Evolutionary conservation across 768 basidiomycete species (phyloP).

Genomic region (Kwoniella pini): DNA sequence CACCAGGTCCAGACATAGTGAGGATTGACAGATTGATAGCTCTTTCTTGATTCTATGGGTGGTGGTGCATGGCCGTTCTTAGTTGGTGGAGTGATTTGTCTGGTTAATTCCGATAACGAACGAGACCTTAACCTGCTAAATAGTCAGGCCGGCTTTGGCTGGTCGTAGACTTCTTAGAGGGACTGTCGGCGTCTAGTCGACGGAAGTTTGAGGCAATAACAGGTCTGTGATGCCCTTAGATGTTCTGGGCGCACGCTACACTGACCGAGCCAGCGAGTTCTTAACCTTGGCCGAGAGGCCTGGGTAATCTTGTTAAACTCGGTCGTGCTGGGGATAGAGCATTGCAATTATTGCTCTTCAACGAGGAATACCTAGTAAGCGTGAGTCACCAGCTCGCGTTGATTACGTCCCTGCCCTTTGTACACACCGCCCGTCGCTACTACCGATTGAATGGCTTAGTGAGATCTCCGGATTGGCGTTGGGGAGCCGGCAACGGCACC

Average conservation of each 20-base stretch:
- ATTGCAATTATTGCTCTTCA: conserved; percentile 91
- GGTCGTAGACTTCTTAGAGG: conserved; percentile 80
- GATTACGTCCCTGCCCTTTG: conserved; percentile 89
- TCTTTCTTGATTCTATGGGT: conserved; percentile 82
- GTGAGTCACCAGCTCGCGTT: conserved; percentile 84
- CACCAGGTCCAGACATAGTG: conserved; percentile 76
- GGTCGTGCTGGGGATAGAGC: conserved; percentile 83
- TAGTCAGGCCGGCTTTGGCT: conserved; percentile 75
- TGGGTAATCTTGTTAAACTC: conserved; percentile 77
- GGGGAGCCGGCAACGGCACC: conserved; percentile 62
- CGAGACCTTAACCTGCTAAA: conserved; percentile 92
- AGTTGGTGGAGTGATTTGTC: conserved; percentile 91
- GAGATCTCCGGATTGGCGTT: conserved; percentile 78
- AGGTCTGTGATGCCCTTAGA: conserved; percentile 90
- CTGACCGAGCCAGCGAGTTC: conserved; percentile 84
- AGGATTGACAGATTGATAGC: conserved; percentile 79
- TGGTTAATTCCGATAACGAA: conserved; percentile 95
- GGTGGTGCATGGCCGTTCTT: conserved; percentile 88
- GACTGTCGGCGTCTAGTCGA: conserved; percentile 77
- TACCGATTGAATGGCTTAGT: conserved; percentile 89
- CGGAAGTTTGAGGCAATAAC: conserved; percentile 88
- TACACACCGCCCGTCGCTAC: conserved; percentile 88
- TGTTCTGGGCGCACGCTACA: conserved; percentile 85
- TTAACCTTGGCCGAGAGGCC: conserved; percentile 72
- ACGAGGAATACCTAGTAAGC: conserved; percentile 87